Conservation (phyloP, 2,329 filamentous ascomycete species). For the Amauroascus verrucosus region DNA sequence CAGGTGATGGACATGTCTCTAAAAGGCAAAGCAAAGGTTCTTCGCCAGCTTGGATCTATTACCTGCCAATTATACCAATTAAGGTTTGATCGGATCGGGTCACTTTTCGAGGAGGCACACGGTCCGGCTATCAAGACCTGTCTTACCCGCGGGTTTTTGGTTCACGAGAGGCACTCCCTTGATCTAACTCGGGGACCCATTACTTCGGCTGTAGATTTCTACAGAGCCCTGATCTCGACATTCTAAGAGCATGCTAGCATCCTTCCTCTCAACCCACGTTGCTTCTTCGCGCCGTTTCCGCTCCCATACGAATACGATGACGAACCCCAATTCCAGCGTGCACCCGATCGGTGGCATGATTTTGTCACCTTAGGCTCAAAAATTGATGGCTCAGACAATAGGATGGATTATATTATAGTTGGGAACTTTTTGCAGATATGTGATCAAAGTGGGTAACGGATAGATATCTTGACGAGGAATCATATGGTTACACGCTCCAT, state of each 20-base stretch:
- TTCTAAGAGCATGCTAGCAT: slow-evolving; percentile 18
- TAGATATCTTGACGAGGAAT: background rate
- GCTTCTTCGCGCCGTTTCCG: slow-evolving; percentile 13
- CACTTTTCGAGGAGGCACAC: slow-evolving; percentile 22
- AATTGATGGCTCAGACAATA: slow-evolving; percentile 19
- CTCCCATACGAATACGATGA: slow-evolving; percentile 6
- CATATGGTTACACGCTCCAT: slow-evolving; percentile 15
- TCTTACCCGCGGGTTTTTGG: slow-evolving; percentile 19
- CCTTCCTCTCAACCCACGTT: slow-evolving; percentile 3
- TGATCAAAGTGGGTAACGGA: slow-evolving; percentile 6
- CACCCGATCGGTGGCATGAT: slow-evolving; percentile 20
- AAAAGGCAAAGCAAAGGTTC: slow-evolving; percentile 21
- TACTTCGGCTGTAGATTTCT: slow-evolving; percentile 16
- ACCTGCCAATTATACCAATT: slow-evolving; percentile 21
- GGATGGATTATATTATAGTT: slow-evolving; percentile 21
- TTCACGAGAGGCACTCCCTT: slow-evolving; percentile 15
- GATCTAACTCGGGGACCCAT: slow-evolving; percentile 20
- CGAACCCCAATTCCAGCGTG: slow-evolving; percentile 13
- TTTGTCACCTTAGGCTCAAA: slow-evolving; percentile 20
- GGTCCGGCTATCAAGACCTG: slow-evolving; percentile 17
- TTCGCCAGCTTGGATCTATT: slow-evolving; percentile 22
- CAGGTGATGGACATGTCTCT: slow-evolving; percentile 14
- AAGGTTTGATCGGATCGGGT: slow-evolving; percentile 24
- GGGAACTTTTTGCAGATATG: slow-evolving; percentile 18
- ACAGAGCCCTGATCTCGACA: slow-evolving; percentile 17